These are phyloP conservation scores for Paxillus ammoniavirescens DNA, from an alignment of 768 basidiomycete genomes.

Conservation along the genomic window DNA sequence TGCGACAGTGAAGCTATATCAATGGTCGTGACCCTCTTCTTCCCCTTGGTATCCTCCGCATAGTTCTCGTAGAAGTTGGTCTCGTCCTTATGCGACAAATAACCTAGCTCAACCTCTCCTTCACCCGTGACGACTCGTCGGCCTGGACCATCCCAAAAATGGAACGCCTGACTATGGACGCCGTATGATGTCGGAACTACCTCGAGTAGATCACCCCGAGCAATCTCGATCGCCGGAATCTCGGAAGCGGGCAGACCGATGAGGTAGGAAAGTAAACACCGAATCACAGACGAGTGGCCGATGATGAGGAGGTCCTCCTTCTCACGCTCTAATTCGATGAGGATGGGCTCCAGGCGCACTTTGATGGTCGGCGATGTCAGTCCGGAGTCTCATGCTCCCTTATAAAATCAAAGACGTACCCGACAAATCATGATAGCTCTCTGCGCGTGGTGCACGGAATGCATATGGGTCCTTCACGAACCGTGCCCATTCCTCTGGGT, in stretches of 20 bases:
- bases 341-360: conserved; percentile 92
- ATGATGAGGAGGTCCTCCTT: conserved; percentile 95
- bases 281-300: conserved; percentile 95
- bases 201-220: conserved; percentile 94
- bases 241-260: conserved; percentile 94
- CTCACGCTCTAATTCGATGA: conserved; percentile 93
- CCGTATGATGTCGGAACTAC: conserved; percentile 88
- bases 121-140: conserved; percentile 42
- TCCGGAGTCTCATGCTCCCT: background rate
- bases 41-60: conserved; percentile 71
- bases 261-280: conserved; percentile 90
- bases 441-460: conserved; percentile 88
- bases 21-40: conserved; percentile 40
- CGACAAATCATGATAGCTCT: conserved; percentile 95
- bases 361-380: background rate
- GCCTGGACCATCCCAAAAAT: conserved; percentile 91
- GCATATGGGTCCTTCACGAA: conserved; percentile 92
- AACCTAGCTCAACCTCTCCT: conserved; percentile 25
- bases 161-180: conserved; percentile 85
- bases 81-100: conserved; percentile 49
- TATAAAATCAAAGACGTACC: conserved; percentile 41
- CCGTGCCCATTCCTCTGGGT: conserved; percentile 92
- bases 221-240: conserved; percentile 96
- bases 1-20: conserved; percentile 28
- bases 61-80: conserved; percentile 90